A percentile compares a stretch with the other conserved stretches of the same genome.
phyloP scores from a whole-genome alignment of 495 filamentous ascomycete species.

The Hyphodiscus hymeniophilus region DNA sequence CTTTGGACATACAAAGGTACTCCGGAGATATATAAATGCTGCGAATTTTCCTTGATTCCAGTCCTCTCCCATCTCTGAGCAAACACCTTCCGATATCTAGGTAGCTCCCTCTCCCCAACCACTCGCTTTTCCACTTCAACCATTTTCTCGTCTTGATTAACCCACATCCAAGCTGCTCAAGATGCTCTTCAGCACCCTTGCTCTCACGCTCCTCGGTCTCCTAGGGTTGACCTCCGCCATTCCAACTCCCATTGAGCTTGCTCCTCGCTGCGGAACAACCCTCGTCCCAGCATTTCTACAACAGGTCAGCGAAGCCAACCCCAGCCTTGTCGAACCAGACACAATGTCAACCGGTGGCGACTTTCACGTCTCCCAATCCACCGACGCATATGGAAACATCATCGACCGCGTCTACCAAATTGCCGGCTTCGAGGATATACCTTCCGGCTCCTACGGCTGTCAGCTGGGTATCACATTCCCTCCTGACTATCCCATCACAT shows the following conservation, averaged over 20 bases:
- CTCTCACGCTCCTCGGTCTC: constrained; percentile 11
- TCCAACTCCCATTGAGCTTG: constrained; percentile 17
- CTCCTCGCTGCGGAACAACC: constrained; percentile 18
- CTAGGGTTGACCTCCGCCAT: constrained; percentile 10
- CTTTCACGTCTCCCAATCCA: constrained; percentile 12
- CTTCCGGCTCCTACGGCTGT: constrained; percentile 13
- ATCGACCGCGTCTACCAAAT: constrained; percentile 17
- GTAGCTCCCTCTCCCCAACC: too few relatives aligned
- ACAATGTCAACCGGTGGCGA: constrained; percentile 1
- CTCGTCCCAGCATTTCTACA: constrained; percentile 15
- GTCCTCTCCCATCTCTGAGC: too few relatives aligned
- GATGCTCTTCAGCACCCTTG: neutral
- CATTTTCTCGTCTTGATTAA: too few relatives aligned
- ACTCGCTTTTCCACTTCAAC: too few relatives aligned
- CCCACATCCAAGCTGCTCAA: too few relatives aligned
- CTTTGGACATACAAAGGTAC: too few relatives aligned
- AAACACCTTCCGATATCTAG: too few relatives aligned
- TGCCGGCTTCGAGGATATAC: constrained; percentile 15
- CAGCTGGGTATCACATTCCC: constrained; percentile 16
- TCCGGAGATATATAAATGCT: too few relatives aligned
- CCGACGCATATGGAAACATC: constrained; percentile 3
- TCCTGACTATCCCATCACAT: constrained; percentile 8
- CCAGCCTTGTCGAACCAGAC: constrained; percentile 1
- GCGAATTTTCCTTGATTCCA: too few relatives aligned
- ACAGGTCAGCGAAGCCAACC: constrained; percentile 7